These are phyloP conservation scores for Rhynchospora breviuscula DNA, from an alignment of 176 grass and related monocot species.

Conservation along the genomic window DNA sequence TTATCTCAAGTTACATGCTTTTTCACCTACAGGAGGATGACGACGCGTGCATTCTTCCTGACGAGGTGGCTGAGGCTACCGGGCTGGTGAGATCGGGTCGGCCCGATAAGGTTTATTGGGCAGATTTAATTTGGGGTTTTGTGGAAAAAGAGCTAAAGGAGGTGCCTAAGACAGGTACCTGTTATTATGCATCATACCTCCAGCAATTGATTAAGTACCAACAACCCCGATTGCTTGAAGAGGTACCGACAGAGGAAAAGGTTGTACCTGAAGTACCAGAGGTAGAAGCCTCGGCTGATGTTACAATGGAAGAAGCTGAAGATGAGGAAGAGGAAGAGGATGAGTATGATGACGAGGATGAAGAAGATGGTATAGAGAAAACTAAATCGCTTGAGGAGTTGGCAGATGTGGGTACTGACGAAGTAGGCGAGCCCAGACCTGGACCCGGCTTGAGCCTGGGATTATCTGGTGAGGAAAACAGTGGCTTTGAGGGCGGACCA, in stretches of 20 bases:
- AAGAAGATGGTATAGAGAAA: slow-evolving; percentile 16
- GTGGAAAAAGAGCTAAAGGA: slow-evolving; percentile 81
- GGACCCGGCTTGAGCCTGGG: slow-evolving; percentile 23
- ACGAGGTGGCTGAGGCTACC: slow-evolving; percentile 54
- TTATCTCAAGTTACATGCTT: slow-evolving; percentile 59
- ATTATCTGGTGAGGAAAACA: slow-evolving; percentile 14
- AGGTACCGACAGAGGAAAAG: slow-evolving; percentile 20
- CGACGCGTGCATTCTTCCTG: slow-evolving; percentile 56
- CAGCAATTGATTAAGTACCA: slow-evolving; percentile 59
- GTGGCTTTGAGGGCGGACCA: slow-evolving; percentile 33
- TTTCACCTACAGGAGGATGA: slow-evolving; percentile 47
- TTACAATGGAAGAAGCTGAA: slow-evolving; percentile 11
- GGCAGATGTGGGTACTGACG: background rate
- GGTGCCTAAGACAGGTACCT: slow-evolving; percentile 40
- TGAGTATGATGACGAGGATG: slow-evolving; percentile 30
- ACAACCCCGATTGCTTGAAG: slow-evolving; percentile 40
- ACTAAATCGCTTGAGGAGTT: slow-evolving; percentile 16
- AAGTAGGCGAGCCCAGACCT: background rate
- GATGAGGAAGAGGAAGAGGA: slow-evolving; percentile 40
- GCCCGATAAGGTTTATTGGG: slow-evolving; percentile 76
- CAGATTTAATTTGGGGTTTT: slow-evolving; percentile 60
- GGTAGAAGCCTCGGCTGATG: slow-evolving; percentile 20
- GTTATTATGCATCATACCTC: slow-evolving; percentile 62
- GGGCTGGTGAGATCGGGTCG: slow-evolving; percentile 59
- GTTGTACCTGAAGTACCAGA: slow-evolving; percentile 33